Conservation (phyloP, 345 rosid genomes). For the Lepidium aucheri region DNA sequence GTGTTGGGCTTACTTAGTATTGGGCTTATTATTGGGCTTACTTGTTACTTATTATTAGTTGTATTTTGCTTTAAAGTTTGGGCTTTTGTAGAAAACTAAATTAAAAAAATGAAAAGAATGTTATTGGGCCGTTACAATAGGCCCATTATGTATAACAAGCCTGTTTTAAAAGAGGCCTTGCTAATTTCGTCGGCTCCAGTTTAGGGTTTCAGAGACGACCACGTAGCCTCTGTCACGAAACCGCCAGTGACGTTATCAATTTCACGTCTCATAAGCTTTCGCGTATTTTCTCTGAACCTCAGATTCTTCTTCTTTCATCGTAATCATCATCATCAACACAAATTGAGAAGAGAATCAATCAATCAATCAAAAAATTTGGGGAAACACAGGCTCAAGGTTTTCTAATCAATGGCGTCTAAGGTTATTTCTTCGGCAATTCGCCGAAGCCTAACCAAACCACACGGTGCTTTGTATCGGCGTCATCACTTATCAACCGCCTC, state of each 20-base stretch:
- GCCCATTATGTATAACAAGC: constrained; percentile 8
- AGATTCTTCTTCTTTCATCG: neutral
- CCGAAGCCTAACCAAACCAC: constrained; percentile 20
- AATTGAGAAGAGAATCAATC: neutral
- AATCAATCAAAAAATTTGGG: neutral
- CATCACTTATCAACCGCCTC: constrained; percentile 35
- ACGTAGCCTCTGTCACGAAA: constrained; percentile 17
- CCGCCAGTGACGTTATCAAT: constrained; percentile 11
- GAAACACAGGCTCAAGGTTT: neutral
- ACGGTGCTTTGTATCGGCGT: constrained; percentile 3
- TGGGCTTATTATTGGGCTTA: no score
- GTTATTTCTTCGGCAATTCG: constrained; percentile 43
- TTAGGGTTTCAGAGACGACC: constrained; percentile 20
- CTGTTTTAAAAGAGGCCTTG: neutral
- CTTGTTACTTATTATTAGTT: neutral
- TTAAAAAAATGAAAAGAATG: neutral
- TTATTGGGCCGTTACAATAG: neutral
- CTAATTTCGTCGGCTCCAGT: neutral
- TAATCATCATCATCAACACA: neutral
- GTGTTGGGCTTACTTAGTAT: neutral
- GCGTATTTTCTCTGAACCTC: neutral
- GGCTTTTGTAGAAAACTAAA: neutral
- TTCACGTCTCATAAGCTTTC: neutral
- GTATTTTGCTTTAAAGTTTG: neutral
- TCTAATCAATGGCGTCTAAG: constrained; percentile 54